Evolutionary conservation across 1,284 basidiomycete genomes (phyloP).

Genomic region (Pseudozyma hubeiensis): DNA sequence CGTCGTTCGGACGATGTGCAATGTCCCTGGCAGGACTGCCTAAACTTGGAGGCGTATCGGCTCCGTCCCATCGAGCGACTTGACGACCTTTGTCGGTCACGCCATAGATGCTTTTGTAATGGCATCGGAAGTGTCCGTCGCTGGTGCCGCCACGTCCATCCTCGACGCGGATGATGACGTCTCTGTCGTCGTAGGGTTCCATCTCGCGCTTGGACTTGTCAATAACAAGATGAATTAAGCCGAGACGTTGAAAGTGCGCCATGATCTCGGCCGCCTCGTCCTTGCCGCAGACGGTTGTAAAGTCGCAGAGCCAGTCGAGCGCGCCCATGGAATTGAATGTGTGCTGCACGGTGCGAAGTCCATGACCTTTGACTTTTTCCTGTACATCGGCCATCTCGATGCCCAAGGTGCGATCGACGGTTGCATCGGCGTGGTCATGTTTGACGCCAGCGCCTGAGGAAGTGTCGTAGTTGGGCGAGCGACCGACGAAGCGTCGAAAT

Average conservation of each 20-base stretch:
- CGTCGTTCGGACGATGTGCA: slow-evolving; percentile 14
- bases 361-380: slow-evolving; percentile 76
- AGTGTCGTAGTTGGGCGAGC: slow-evolving; percentile 48
- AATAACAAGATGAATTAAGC: slow-evolving; percentile 82
- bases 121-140: slow-evolving; percentile 85
- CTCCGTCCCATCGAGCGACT: slow-evolving; percentile 77
- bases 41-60: slow-evolving; percentile 17
- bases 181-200: slow-evolving; percentile 53
- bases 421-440: slow-evolving; percentile 13
- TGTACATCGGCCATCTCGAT: slow-evolving; percentile 75
- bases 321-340: slow-evolving; percentile 88
- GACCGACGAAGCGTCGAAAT: slow-evolving; percentile 93
- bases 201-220: slow-evolving; percentile 70
- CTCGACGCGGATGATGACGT: slow-evolving; percentile 59
- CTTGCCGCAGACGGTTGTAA: slow-evolving; percentile 91
- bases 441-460: slow-evolving; percentile 3
- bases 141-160: slow-evolving; percentile 50
- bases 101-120: slow-evolving; percentile 91
- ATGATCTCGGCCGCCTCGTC: slow-evolving; percentile 98
- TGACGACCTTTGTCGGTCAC: slow-evolving; percentile 90
- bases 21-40: slow-evolving; percentile 28
- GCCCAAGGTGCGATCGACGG: slow-evolving; percentile 71
- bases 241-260: slow-evolving; percentile 96
- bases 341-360: slow-evolving; percentile 80
- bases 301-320: slow-evolving; percentile 97